Evolutionary conservation across 2,329 filamentous ascomycete species (phyloP), one percentile per base, ranked within the genome.

Genomic region (Pyrenophora tritici-repentis): DNA sequence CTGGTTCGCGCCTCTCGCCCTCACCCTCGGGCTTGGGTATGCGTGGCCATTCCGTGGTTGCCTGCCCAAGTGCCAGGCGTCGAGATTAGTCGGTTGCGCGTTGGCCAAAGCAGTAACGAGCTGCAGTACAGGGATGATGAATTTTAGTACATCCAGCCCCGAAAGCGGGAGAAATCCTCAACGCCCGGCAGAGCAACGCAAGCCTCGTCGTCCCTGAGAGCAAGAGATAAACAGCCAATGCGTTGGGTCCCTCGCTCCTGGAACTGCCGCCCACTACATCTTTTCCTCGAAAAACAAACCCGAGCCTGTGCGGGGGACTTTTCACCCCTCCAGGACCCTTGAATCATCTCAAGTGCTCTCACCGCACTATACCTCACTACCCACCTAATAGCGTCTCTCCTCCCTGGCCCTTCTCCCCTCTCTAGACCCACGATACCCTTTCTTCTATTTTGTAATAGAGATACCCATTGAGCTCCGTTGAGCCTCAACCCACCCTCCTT

Each of bases 211-310:
- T 47, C 61, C 56, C 54, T 29, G 26, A 2, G 44, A 59, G 53
- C 58, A 55, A 64, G 58, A 55, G 61, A 70, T 68, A 67, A 62
- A 59, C 63, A 58, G 62, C 62, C 63, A 64, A 68, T 70, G 69
- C 64, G 62, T 67, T 66, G 68, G 62, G 60, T 47, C 52, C 39
- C 47, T 31, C 48, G 48, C 59, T 53, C 56, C 59, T 64, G 35
- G 41, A 55, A 51, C 52, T 49, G 47, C 63, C 60, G 56, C 50
- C 31, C 58, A 52, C 47, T 45, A 39, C 46, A 55, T 44, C 51
- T 17, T 44, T 48, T 42, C 32, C n/a, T 42, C 32, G 31, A 35
- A n/a, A 29, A 33, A 22, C 16, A 31, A 46, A 50, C 52, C 37
- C 56, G 50, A 48, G 50, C 42, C 18, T 50, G 35, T 49, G 39